Evolutionary conservation across 768 basidiomycete genomes (phyloP).

Genomic region (Suillus weaverae): DNA sequence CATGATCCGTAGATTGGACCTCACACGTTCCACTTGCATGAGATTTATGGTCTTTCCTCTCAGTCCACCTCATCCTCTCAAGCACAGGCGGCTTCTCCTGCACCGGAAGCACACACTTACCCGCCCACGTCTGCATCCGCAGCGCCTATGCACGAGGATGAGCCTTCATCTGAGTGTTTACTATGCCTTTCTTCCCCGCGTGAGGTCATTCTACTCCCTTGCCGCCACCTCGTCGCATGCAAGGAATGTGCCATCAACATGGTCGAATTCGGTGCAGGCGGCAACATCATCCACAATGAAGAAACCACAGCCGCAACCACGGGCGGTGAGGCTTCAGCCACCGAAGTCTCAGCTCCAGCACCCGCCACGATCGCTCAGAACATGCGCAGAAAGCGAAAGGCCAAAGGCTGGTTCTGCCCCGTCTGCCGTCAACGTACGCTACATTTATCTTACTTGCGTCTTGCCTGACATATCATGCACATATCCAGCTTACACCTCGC

Average conservation of each 20-base stretch:
- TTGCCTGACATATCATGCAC: conserved; percentile 5
- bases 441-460: background rate
- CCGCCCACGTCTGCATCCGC: conserved; percentile 38
- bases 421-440: conserved; percentile 91
- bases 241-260: conserved; percentile 95
- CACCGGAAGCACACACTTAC: conserved; percentile 45
- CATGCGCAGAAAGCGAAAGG: conserved; percentile 81
- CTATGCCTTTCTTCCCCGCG: conserved; percentile 86
- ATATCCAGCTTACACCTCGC: conserved; percentile 76
- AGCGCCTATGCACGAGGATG: conserved; percentile 49
- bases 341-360: conserved; percentile 11
- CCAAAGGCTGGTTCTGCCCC: conserved; percentile 97
- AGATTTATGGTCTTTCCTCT: conserved; percentile 88
- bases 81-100: conserved; percentile 40
- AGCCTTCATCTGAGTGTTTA: conserved; percentile 86
- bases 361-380: conserved; percentile 34
- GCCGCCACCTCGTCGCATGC: conserved; percentile 92
- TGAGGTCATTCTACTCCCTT: conserved; percentile 91
- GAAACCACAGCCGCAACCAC: conserved; percentile 34
- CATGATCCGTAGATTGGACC: conserved; percentile 70
- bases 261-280: conserved; percentile 96
- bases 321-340: conserved; percentile 22
- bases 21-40: conserved; percentile 93
- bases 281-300: conserved; percentile 67
- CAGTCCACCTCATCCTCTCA: conserved; percentile 38